These are phyloP conservation scores for Nakaseomyces sp. DNA, from an alignment of 1,139 yeast species.

Conservation along the genomic window DNA sequence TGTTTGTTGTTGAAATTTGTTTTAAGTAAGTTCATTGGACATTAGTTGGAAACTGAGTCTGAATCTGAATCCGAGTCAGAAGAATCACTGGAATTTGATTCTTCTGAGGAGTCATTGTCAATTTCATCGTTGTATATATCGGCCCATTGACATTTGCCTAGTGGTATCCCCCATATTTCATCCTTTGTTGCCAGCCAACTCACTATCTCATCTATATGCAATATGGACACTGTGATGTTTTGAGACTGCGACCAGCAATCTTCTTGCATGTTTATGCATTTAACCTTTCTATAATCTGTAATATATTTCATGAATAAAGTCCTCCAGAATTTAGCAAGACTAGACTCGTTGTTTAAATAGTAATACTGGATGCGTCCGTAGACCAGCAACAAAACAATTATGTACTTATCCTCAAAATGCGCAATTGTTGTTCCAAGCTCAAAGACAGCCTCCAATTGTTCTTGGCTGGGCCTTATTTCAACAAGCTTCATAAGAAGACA, in stretches of 20 bases:
- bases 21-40: too few relatives aligned
- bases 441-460: constrained; percentile 21
- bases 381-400: constrained; percentile 22
- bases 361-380: constrained; percentile 28
- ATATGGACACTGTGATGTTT: constrained; percentile 13
- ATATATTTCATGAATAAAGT: constrained; percentile 16
- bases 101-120: constrained; percentile 11
- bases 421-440: constrained; percentile 5
- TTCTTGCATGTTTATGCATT: constrained; percentile 17
- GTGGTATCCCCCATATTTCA: constrained; percentile 30
- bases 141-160: constrained; percentile 29
- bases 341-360: constrained; percentile 14
- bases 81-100: constrained; percentile 10
- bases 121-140: constrained; percentile 10
- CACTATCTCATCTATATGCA: constrained; percentile 29
- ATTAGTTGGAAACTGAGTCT: too few relatives aligned
- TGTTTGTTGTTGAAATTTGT: too few relatives aligned
- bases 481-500: constrained; percentile 29
- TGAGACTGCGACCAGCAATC: constrained; percentile 28
- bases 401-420: constrained; percentile 25
- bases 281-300: constrained; percentile 27
- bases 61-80: not conserved
- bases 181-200: constrained; percentile 22
- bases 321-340: constrained; percentile 9
- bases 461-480: constrained; percentile 27